Base-by-base conservation (phyloP, 768 basidiomycete genomes). In the Coprinopsis marcescibilis region DNA sequence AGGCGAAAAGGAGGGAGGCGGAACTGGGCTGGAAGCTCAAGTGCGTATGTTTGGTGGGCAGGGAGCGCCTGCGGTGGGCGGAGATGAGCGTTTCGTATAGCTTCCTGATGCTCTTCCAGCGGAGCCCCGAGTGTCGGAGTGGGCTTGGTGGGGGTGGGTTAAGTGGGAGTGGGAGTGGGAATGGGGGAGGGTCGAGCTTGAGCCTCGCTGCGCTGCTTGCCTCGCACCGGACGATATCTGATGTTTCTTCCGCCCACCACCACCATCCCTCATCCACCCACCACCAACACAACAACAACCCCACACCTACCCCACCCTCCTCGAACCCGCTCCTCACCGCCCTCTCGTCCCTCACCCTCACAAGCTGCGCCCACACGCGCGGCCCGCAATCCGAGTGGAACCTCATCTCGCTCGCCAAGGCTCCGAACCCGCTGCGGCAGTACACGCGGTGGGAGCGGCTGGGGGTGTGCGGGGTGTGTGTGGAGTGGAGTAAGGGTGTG, bases 21-120 rank as follows among this genome's bases (percentile, higher is more conserved):
- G 67, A 71, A 44, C 60, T 74, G 3, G 61, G 65, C 2, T 72
- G 70, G 70, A 52, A 60, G 33, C 61, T 65, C 19, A 72, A 72
- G 45, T 61, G 66, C 3, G 51, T 69, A 25, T 63, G 64, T 46
- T 62, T 73, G 39, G 63, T 70, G 3, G 73, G 70, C 5, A 59
- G 70, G 32, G 68, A 72, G 46, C 61, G 68, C 12, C 62, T 75
- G 20, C 62, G 66, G 21, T 61, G 61, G 52, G 71, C 73, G 19
- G 65, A 70, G 49, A 65, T 68, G 60, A 63, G 60, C 49, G 53
- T 73, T 24, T 68, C 70, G 0, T 69, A 73, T 33, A 56, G 65
- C 0, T 75, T 72, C 52, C 57, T 75, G 0, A 58, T 71, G n/a
- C 62, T 65, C 4, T 72, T 72, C 46, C 62, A 59, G 13, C 61